Evolutionary conservation across 345 rosid species (phyloP).

Genomic region (Cardiospermum halicacabum): DNA sequence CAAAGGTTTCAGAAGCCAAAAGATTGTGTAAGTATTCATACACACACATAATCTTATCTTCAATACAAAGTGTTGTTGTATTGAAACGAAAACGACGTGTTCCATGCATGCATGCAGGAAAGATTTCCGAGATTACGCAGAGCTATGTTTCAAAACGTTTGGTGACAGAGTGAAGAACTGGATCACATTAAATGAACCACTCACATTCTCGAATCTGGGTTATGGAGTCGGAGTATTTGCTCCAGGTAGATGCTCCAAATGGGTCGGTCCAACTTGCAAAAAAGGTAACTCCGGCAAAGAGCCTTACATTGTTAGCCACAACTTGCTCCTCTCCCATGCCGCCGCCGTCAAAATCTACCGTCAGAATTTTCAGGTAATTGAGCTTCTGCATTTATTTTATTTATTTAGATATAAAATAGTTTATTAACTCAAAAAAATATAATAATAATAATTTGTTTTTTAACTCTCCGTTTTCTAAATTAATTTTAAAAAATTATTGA

Average conservation of each 20-base stretch:
- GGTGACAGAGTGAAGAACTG: slow-evolving; percentile 51
- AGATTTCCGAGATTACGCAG: slow-evolving; percentile 36
- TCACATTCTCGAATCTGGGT: slow-evolving; percentile 18
- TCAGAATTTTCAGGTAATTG: slow-evolving; percentile 22
- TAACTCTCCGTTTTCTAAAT: no score
- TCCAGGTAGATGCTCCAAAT: slow-evolving; percentile 44
- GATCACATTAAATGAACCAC: slow-evolving; percentile 47
- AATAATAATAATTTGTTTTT: no score
- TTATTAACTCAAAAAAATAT: no score
- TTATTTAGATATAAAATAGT: no score
- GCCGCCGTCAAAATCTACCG: slow-evolving; percentile 18
- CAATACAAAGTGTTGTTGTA: not conserved
- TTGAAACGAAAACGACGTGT: no score
- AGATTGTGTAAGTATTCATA: not conserved
- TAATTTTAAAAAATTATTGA: no score
- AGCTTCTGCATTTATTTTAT: no score
- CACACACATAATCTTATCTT: not conserved
- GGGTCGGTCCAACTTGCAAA: not conserved
- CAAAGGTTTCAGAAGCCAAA: slow-evolving; percentile 10
- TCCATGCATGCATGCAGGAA: slow-evolving; percentile 13
- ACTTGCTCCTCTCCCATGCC: slow-evolving; percentile 15
- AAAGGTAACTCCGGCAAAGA: slow-evolving; percentile 21
- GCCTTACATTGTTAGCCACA: slow-evolving; percentile 22
- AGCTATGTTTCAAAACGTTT: slow-evolving; percentile 33
- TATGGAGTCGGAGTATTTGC: slow-evolving; percentile 31